Conservation (phyloP, 1,139 yeast genomes). For the Suhomyces chickasaworum region DNA sequence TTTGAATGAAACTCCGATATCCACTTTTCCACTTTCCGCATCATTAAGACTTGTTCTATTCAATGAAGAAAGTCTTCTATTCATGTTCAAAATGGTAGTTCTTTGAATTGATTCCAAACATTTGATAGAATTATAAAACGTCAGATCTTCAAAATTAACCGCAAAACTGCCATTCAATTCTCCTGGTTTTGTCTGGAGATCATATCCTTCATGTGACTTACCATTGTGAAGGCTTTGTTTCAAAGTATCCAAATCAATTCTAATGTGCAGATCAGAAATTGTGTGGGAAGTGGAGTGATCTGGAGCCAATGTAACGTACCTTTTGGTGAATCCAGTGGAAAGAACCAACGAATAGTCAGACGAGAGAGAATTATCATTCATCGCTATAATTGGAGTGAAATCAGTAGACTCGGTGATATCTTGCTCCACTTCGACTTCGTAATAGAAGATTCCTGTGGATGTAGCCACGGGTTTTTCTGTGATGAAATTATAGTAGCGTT, state of each 20-base stretch:
- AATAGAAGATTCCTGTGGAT: constrained; percentile 39
- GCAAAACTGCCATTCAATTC: constrained; percentile 47
- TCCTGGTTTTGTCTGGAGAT: constrained; percentile 34
- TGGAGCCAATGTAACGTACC: constrained; percentile 21
- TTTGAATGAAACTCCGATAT: constrained; percentile 41
- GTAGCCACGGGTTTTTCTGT: constrained; percentile 37
- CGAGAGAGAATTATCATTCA: constrained; percentile 39
- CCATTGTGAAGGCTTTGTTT: constrained; percentile 29
- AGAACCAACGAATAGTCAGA: constrained; percentile 37
- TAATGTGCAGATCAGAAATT: constrained; percentile 5
- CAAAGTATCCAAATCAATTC: constrained; percentile 34
- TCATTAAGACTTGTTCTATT: constrained; percentile 33
- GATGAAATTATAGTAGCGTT: constrained; percentile 36
- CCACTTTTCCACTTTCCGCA: constrained; percentile 36
- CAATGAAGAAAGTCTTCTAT: constrained; percentile 37
- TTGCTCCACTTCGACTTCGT: constrained; percentile 41
- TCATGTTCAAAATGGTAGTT: constrained; percentile 38
- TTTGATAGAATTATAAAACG: constrained; percentile 43
- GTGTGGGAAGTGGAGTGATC: constrained; percentile 1
- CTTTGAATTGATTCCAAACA: constrained; percentile 35
- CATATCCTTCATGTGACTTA: constrained; percentile 18
- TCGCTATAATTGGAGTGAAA: constrained; percentile 35
- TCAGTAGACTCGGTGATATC: constrained; percentile 33
- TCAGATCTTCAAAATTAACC: constrained; percentile 44
- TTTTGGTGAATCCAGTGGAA: constrained; percentile 40